These are phyloP conservation scores for Corinectria fuckeliana DNA, from an alignment of 2,329 filamentous ascomycete genomes.

Conservation along the genomic window DNA sequence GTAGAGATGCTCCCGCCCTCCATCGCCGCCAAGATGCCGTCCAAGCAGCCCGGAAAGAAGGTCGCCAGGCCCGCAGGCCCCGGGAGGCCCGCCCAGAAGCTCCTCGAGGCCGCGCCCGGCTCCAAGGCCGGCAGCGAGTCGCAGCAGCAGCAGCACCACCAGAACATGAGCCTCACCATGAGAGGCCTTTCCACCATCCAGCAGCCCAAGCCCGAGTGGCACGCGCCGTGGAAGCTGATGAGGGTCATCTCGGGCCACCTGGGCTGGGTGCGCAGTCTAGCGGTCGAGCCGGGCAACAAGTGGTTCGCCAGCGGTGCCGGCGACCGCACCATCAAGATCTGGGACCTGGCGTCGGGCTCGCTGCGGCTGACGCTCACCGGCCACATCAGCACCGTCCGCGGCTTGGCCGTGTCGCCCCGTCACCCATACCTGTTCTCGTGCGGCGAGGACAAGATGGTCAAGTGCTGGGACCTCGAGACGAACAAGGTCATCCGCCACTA, in stretches of 20 bases:
- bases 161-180: conserved; percentile 43
- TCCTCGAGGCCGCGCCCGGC: conserved; percentile 46
- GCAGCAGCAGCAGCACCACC: no score
- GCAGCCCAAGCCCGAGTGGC: conserved; percentile 85
- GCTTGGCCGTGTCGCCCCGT: conserved; percentile 87
- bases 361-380: conserved; percentile 87
- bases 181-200: conserved; percentile 40
- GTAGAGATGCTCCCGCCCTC: conserved; percentile 79
- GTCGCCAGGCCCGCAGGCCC: conserved; percentile 56
- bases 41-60: conserved; percentile 43
- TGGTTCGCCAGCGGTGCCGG: conserved; percentile 98
- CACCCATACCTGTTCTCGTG: conserved; percentile 98
- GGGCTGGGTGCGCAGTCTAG: conserved; percentile 89
- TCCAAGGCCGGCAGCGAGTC: conserved; percentile 39
- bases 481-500: conserved; percentile 99
- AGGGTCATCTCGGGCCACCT: conserved; percentile 95
- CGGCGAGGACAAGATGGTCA: conserved; percentile 99
- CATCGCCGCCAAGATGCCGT: conserved; percentile 80
- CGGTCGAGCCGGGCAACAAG: conserved; percentile 94
- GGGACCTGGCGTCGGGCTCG: conserved; percentile 91
- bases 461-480: conserved; percentile 99
- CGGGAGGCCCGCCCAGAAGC: conserved; percentile 43
- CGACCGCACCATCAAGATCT: conserved; percentile 97
- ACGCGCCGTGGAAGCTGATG: conserved; percentile 98
- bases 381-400: conserved; percentile 92